Base-by-base conservation (phyloP, 176 grass and related monocot genomes). In the Alloteropsis semialata region DNA sequence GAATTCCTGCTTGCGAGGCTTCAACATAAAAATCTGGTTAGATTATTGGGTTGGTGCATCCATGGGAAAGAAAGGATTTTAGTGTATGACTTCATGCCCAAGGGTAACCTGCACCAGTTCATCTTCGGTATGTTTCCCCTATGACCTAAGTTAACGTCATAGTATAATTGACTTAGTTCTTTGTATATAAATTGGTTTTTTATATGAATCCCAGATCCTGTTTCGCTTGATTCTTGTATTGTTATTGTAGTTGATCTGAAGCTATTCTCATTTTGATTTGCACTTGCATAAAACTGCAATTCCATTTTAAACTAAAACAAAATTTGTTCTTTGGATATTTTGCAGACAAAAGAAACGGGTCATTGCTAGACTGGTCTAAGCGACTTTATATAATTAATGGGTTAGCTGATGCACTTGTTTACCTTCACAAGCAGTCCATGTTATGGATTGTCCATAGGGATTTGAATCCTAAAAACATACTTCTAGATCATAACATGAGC, bases 381-480 rank as follows among this genome's bases (percentile, higher is more conserved):
- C 60, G 84, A 51, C 53, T 87, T 64, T 41, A 80, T 30, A 87
- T 90, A 78, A 90, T 90, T 41, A 58, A 75, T 83, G 84, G 89
- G 22, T 3, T 90, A 68, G 69, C 56, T 12, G 65, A 84, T 3
- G 89, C 75, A 36, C 88, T 90, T 80, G 18, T 90, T 84, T 90
- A 87, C 54, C 75, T 90, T 50, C 89, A 90, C 62, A 90, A 84
- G 34, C 15, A 78, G 36, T 83, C 81, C 25, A 65, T 30, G 17
- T 70, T 24, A 22, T 59, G 67, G 25, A 60, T 79, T 59, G 84
- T 87, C 27, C 88, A 90, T 69, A 90, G 88, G 28, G 88, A 90
- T 54, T 69, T 90, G 75, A 90, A 84, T 16, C 72, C 84, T 15
- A 22, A 8, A 5, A 87, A 87, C 36, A 75, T 90, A 19, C 80